Evolutionary conservation across 495 filamentous ascomycete species (phyloP).

Genomic region (Neurospora intermedia): DNA sequence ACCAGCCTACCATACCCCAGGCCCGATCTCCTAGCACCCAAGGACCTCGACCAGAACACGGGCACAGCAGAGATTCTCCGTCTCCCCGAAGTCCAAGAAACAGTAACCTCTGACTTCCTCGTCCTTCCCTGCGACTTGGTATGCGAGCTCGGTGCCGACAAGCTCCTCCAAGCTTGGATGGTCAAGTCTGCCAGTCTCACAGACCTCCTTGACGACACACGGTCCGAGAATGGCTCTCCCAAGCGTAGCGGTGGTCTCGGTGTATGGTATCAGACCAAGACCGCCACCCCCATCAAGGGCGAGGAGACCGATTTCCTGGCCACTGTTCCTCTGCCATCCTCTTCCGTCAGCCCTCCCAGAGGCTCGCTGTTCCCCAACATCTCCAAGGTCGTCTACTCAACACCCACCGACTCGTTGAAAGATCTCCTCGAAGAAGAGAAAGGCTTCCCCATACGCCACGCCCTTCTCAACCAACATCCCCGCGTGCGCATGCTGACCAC

Average conservation of each 20-base stretch:
- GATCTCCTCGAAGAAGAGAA: constrained; percentile 65
- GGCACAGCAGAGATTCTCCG: constrained; percentile 88
- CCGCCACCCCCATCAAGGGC: constrained; percentile 64
- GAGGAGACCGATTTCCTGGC: constrained; percentile 87
- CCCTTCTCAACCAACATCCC: constrained; percentile 58
- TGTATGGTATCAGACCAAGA: constrained; percentile 83
- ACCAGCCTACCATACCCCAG: constrained; percentile 68
- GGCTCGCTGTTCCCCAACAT: constrained; percentile 53
- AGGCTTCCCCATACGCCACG: constrained; percentile 58
- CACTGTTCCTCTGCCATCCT: constrained; percentile 50
- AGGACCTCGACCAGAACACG: constrained; percentile 60
- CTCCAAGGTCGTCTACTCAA: constrained; percentile 56
- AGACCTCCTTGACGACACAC: constrained; percentile 26
- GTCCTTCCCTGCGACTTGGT: constrained; percentile 90
- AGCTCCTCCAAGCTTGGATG: constrained; percentile 87
- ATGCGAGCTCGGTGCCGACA: constrained; percentile 75
- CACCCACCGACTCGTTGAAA: constrained; percentile 76
- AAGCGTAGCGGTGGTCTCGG: constrained; percentile 61
- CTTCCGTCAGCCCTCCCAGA: constrained; percentile 43
- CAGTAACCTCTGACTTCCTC: constrained; percentile 74
- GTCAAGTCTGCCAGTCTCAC: constrained; percentile 58
- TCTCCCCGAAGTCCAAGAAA: constrained; percentile 56
- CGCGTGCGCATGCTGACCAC: constrained; percentile 66
- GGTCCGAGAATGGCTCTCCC: constrained; percentile 21
- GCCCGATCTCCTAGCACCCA: constrained; percentile 64